These are phyloP conservation scores for Podaxis sp. DNA, from an alignment of 768 basidiomycete genomes.

Conservation along the genomic window DNA sequence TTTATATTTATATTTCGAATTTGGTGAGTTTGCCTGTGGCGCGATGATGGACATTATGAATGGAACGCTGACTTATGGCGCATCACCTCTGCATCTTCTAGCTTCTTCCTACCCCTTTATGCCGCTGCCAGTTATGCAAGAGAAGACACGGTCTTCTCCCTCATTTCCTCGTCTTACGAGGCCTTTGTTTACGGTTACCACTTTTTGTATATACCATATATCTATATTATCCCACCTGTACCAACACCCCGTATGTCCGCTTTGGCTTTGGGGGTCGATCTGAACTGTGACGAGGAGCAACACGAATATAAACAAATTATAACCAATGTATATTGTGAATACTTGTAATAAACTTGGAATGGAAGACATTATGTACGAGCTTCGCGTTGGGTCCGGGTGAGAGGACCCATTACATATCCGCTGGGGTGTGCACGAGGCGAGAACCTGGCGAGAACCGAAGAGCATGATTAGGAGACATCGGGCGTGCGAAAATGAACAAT, in stretches of 20 bases:
- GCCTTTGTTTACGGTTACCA: not conserved
- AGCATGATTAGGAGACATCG: not conserved
- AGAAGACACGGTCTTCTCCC: not conserved
- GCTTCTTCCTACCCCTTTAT: not conserved
- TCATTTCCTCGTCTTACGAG: not conserved
- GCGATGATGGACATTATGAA: not conserved
- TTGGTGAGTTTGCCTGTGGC: not conserved
- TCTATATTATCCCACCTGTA: not conserved
- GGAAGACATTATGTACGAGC: not conserved
- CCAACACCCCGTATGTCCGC: not conserved
- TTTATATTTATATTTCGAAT: constrained; percentile 1
- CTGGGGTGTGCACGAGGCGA: too few species aligned
- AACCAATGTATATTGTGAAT: not conserved
- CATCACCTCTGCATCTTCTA: not conserved
- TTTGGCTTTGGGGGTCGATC: not conserved
- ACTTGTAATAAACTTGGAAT: not conserved
- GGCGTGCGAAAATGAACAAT: not conserved
- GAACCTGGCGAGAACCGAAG: too few species aligned
- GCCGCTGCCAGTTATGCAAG: not conserved
- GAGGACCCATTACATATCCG: not conserved
- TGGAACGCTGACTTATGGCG: not conserved
- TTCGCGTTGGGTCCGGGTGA: too few species aligned
- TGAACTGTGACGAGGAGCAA: not conserved
- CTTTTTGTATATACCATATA: constrained; percentile 5
- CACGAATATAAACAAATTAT: not conserved